phyloP scores from a whole-genome alignment of 2,329 filamentous ascomycete species.

The Mollisiaceae sp. region DNA sequence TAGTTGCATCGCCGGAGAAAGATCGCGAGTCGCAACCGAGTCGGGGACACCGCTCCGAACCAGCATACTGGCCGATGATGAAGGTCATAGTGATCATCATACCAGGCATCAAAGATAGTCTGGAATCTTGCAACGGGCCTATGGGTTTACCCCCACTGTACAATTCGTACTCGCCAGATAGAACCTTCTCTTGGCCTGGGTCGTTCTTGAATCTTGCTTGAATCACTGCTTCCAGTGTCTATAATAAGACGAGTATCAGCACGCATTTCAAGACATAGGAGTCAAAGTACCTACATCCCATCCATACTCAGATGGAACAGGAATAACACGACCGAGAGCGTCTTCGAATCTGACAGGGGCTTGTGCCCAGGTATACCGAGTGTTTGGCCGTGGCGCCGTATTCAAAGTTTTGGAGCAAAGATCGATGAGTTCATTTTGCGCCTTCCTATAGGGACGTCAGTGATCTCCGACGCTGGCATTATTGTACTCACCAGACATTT shows the following conservation, averaged over 20 bases:
- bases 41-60: not conserved
- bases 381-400: not conserved
- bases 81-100: constrained; percentile 11
- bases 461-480: not conserved
- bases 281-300: constrained; percentile 11
- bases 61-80: constrained; percentile 16
- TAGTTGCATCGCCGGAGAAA: not conserved
- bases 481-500: not conserved
- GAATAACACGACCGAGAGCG: constrained; percentile 21
- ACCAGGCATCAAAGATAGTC: constrained; percentile 4
- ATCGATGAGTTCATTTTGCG: not conserved
- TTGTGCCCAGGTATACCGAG: constrained; percentile 23
- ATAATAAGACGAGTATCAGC: not conserved
- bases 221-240: constrained; percentile 23
- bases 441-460: not conserved
- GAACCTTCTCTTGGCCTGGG: constrained; percentile 19
- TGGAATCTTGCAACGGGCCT: not conserved
- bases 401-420: not conserved
- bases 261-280: not conserved
- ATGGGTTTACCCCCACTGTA: not conserved
- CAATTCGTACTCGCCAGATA: constrained; percentile 23
- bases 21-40: not conserved
- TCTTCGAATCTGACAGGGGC: constrained; percentile 23
- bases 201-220: constrained; percentile 17
- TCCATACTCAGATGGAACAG: constrained; percentile 25